phyloP scores from a whole-genome alignment of 345 rosid species.

The Schrenkiella parvula region DNA sequence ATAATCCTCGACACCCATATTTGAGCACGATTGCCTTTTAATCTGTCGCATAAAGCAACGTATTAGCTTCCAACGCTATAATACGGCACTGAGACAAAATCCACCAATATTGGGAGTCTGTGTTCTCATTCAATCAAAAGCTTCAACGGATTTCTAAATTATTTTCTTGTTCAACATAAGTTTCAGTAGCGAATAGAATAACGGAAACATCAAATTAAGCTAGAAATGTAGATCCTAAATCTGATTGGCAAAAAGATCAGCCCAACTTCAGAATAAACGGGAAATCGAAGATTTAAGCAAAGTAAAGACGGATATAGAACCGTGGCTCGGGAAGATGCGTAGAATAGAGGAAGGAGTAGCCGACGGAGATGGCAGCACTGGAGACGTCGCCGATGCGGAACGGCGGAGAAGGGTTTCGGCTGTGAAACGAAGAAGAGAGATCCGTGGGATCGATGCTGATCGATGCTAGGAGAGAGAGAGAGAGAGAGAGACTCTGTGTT shows the following conservation, averaged over 20 bases:
- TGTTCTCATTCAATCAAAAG: neutral
- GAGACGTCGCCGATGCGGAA: neutral
- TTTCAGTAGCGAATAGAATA: neutral
- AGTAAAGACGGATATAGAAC: constrained; percentile 1
- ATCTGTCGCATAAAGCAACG: constrained; percentile 14
- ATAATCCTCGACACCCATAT: constrained; percentile 82
- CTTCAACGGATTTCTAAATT: neutral
- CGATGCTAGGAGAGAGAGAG: constrained; percentile 7
- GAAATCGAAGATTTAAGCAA: neutral
- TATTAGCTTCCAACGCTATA: neutral
- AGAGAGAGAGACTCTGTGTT: neutral
- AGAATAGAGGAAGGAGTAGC: neutral
- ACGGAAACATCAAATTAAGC: neutral
- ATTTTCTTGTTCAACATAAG: neutral
- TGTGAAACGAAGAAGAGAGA: constrained; percentile 4
- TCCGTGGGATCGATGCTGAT: constrained; percentile 14
- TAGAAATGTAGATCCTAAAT: constrained; percentile 1
- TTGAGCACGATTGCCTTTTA: neutral
- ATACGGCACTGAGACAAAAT: neutral
- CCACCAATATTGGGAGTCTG: neutral
- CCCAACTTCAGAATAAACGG: neutral
- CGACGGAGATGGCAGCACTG: neutral
- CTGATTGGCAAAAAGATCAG: neutral
- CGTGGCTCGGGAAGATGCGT: neutral
- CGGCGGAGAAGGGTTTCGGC: neutral